These are phyloP conservation scores for Elsinoe perseae DNA, from an alignment of 2,329 filamentous ascomycete genomes.

Conservation along the genomic window DNA sequence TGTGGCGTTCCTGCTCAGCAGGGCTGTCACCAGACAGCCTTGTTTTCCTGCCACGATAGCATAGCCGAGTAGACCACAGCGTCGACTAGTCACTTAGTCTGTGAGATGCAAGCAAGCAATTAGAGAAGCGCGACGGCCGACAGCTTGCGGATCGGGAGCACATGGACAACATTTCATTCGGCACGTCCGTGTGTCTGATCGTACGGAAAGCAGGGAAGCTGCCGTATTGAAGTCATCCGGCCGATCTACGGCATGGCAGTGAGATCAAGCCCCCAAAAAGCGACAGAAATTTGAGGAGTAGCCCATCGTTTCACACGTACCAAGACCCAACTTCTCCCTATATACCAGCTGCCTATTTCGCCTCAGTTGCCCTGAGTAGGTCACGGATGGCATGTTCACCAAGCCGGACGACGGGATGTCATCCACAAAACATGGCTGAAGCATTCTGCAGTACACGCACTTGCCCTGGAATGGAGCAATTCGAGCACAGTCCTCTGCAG, in stretches of 20 bases:
- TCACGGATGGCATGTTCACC: neutral
- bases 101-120: neutral
- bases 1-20: neutral
- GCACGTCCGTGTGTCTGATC: neutral
- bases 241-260: neutral
- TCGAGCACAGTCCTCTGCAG: conserved; percentile 5
- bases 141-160: neutral
- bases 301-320: neutral
- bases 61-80: neutral
- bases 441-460: neutral
- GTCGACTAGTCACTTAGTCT: neutral
- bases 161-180: neutral
- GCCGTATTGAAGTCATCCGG: neutral
- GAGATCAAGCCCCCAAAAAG: neutral
- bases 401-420: conserved; percentile 3
- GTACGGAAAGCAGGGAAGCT: neutral
- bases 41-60: neutral
- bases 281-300: neutral
- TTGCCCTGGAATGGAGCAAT: neutral
- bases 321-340: neutral
- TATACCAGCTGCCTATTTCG: conserved; percentile 6
- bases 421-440: neutral
- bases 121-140: neutral
- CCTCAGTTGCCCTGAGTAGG: neutral
- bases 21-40: neutral